Base-by-base conservation (phyloP, 2,329 filamentous ascomycete species). In the Shiraia bambusicola region DNA sequence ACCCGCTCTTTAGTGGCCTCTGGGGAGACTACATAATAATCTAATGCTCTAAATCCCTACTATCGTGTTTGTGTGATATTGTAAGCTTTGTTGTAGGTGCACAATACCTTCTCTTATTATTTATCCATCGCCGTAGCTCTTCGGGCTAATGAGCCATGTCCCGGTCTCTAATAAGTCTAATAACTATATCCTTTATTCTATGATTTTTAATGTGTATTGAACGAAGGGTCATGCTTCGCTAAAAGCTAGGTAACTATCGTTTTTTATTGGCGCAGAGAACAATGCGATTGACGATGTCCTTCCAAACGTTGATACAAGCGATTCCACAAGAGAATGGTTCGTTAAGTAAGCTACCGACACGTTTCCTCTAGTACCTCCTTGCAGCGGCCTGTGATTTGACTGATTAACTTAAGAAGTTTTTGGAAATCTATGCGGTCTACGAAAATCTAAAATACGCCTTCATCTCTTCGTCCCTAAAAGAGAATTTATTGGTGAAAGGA, bases 41-140 rank as follows among this genome's bases (percentile, higher is more conserved):
- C n/a, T 14, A 26, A 8, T 16, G 13, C 4, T 34, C 2, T 4
- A 29, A 2, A 9, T 31, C 34, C 24, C 34, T 2, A 38, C 15
- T 12, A 34, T 12, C 34, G 25, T 1, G 36, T 12, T 25, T 37
- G 40, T 52, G 45, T 6, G 33, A 32, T 11, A 40, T 37, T 16
- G 36, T 19, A 15, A 53, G 34, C 14, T 47, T 48, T 14, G 35
- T 47, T 27, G 60, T 58, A 10, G 47, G 17, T 27, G 47, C 39
- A 3, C 47, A 47, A 15, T 69, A 65, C 36, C 62, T 65, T 13
- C 54, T 45, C 40, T 69, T 62, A 26, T 67, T 62, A 8, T 52
- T 58, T 1, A 63, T 67, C 66, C 65, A 68, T 2, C 65, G 56
- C 1, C 65, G 56, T 0, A 63, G 64, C 19, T 42, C 40, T 35